Evolutionary conservation across 2,329 filamentous ascomycete genomes (phyloP).

Genomic region (Cercospora zeae-maydis): DNA sequence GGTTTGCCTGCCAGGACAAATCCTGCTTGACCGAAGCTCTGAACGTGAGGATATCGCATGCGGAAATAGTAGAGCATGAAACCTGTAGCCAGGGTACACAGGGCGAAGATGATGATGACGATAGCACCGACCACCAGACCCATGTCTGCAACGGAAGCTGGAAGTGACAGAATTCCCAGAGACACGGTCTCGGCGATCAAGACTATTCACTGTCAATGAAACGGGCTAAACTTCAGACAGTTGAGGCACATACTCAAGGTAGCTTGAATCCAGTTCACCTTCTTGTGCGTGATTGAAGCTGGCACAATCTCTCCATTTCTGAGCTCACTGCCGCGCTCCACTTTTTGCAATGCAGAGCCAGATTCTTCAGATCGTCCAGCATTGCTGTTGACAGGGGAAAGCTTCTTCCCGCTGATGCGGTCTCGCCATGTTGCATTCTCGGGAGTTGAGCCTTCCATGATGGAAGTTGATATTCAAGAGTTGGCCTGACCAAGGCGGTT

Average conservation of each 20-base stretch:
- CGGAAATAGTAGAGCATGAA: constrained; percentile 60
- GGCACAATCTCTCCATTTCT: constrained; percentile 6
- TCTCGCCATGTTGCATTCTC: constrained; percentile 33
- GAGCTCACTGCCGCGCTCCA: constrained; percentile 1
- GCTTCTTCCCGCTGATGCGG: constrained; percentile 3
- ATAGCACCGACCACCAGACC: constrained; percentile 49
- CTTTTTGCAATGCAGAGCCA: constrained; percentile 1
- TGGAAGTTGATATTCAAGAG: background rate
- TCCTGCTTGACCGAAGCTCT: constrained; percentile 66
- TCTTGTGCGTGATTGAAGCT: constrained; percentile 6
- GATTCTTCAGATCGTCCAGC: background rate
- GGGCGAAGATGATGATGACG: constrained; percentile 51
- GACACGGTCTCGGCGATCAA: constrained; percentile 59
- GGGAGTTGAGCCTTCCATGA: background rate
- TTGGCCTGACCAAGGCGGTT: background rate
- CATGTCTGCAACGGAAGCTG: constrained; percentile 50
- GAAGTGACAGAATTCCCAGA: constrained; percentile 55
- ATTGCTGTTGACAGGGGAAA: constrained; percentile 5
- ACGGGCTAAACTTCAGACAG: background rate
- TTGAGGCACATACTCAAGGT: constrained; percentile 6
- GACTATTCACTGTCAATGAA: constrained; percentile 18
- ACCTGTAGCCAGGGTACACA: constrained; percentile 59
- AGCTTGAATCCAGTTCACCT: constrained; percentile 9
- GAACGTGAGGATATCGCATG: constrained; percentile 54
- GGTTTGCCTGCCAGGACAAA: constrained; percentile 58